These are phyloP conservation scores for Quercus suber DNA, from an alignment of 306 rosid genomes.

Conservation along the genomic window DNA sequence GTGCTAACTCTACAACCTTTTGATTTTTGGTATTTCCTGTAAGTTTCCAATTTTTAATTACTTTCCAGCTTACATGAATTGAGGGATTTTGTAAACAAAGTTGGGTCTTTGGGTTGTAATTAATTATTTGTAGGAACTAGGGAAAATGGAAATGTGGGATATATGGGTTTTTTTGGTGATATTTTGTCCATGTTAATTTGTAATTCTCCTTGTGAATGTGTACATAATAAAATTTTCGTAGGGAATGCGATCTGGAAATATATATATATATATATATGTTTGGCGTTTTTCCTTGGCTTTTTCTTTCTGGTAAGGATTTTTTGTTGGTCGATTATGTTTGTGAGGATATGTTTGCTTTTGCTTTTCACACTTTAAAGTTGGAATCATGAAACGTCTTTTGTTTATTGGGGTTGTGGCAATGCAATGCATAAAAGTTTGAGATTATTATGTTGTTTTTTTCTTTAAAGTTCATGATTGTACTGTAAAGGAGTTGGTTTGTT, in stretches of 20 bases:
- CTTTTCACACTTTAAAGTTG: too few relatives aligned
- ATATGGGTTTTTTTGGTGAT: background rate
- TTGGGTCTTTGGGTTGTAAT: background rate
- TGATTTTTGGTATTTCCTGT: conserved; percentile 15
- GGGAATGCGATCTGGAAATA: background rate
- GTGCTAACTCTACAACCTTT: conserved; percentile 51
- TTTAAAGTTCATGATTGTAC: background rate
- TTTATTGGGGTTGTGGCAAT: too few relatives aligned
- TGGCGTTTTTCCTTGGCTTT: background rate
- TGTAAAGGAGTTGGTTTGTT: background rate
- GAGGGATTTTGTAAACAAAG: background rate
- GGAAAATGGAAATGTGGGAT: background rate
- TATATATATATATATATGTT: background rate
- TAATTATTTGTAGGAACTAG: background rate
- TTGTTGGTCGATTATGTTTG: too few relatives aligned
- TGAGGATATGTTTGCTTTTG: too few relatives aligned
- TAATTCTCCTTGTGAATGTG: background rate
- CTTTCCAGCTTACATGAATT: conserved; percentile 4
- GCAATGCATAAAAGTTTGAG: background rate
- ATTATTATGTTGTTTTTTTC: background rate
- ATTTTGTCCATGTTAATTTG: background rate
- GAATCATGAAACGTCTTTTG: too few relatives aligned
- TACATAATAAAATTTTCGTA: background rate
- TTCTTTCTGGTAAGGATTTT: background rate
- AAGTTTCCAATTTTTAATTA: background rate